Evolutionary conservation across 371 early-diverging fungal genomes (phyloP).

Genomic region (Mortierella sp.): DNA sequence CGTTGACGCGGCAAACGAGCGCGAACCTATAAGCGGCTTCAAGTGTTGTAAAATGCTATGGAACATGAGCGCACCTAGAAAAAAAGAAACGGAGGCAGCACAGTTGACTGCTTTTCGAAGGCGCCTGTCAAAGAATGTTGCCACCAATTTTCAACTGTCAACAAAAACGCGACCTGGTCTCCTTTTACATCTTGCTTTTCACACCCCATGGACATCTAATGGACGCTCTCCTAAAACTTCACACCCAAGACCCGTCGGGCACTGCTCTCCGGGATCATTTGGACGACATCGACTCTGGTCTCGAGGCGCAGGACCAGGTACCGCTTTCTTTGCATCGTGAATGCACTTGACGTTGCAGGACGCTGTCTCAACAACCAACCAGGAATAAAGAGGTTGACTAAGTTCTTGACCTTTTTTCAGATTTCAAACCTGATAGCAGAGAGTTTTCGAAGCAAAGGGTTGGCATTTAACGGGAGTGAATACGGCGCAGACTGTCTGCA

Average conservation of each 20-base stretch:
- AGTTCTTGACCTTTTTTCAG: constrained; percentile 8
- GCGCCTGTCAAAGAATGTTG: constrained; percentile 7
- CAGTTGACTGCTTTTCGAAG: background rate
- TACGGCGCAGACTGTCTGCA: constrained; percentile 60
- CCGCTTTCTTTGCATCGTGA: background rate
- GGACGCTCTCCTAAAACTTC: constrained; percentile 44
- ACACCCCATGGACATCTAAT: constrained; percentile 26
- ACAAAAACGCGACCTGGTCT: constrained; percentile 14
- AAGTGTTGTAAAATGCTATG: too few species aligned
- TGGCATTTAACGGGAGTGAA: background rate
- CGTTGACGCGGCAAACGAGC: too few species aligned
- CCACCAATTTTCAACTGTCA: constrained; percentile 30
- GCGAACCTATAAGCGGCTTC: too few species aligned
- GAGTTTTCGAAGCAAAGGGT: constrained; percentile 16
- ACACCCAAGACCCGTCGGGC: constrained; percentile 44
- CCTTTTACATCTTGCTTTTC: background rate
- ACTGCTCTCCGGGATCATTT: constrained; percentile 28
- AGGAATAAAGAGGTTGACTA: background rate
- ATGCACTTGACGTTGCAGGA: background rate
- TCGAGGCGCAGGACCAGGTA: constrained; percentile 34
- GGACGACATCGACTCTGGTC: constrained; percentile 31
- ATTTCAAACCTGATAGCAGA: constrained; percentile 37
- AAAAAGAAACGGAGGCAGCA: too few species aligned
- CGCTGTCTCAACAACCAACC: background rate
- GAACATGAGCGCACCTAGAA: too few species aligned